phyloP scores from a whole-genome alignment of 2,329 filamentous ascomycete genomes.

The Gyromitra esculenta region DNA sequence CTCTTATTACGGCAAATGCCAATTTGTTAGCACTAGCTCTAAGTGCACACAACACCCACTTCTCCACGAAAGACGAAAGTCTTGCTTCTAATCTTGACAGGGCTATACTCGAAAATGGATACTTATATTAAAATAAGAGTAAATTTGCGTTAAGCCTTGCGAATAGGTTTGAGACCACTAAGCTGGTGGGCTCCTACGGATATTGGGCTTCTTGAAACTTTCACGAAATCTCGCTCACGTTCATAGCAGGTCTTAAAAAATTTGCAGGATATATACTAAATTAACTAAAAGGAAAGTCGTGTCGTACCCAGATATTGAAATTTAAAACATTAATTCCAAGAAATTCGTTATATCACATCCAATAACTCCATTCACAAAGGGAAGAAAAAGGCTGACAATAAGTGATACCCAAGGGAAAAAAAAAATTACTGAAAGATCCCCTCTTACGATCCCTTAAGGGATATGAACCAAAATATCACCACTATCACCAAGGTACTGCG shows the following conservation, averaged over 20 bases:
- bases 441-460: conserved; percentile 3
- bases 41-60: too few species aligned
- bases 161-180: too few species aligned
- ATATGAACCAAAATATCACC: conserved; percentile 29
- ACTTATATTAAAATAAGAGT: not conserved
- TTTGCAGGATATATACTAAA: not conserved
- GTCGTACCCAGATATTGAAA: not conserved
- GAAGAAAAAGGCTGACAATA: conserved; percentile 6
- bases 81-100: not conserved
- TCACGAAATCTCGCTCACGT: not conserved
- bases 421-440: not conserved
- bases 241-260: not conserved
- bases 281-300: not conserved
- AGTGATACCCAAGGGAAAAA: not conserved
- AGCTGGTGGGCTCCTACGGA: too few species aligned
- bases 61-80: too few species aligned
- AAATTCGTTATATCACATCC: conserved; percentile 3
- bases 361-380: conserved; percentile 21
- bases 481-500: conserved; percentile 18
- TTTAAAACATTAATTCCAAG: not conserved
- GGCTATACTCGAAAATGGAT: not conserved
- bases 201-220: not conserved
- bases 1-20: too few species aligned
- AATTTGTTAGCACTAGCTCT: too few species aligned
- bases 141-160: too few species aligned